These are phyloP conservation scores for Discostella stelligera DNA, from an alignment of 352 stramenopile genomes.

Conservation along the genomic window DNA sequence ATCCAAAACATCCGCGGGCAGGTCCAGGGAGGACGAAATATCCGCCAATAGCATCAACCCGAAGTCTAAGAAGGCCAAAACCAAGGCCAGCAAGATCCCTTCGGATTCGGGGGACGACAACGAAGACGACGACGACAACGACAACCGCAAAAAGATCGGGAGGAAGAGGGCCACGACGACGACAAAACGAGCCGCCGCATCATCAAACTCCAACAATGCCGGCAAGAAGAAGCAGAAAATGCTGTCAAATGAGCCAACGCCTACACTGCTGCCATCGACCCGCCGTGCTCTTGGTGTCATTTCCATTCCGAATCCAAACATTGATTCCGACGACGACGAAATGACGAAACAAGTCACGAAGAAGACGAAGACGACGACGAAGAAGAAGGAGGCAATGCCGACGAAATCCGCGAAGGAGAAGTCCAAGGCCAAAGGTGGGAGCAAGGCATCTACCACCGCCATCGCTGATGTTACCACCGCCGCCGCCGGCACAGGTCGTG, in stretches of 20 bases:
- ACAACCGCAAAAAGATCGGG: neutral
- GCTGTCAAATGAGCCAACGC: neutral
- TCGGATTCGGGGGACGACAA: neutral
- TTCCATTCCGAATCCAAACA: neutral
- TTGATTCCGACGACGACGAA: conserved; percentile 1
- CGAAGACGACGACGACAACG: neutral
- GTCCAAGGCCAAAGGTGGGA: neutral
- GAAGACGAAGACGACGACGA: neutral
- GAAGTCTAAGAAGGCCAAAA: neutral
- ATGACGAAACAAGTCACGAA: neutral
- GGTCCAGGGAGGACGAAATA: conserved; percentile 8
- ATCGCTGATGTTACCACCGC: neutral
- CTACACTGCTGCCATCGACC: neutral
- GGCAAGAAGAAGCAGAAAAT: neutral
- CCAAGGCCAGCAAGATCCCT: neutral
- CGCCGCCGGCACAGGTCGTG: neutral
- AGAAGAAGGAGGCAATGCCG: neutral
- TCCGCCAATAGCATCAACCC: neutral
- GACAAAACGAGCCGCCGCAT: neutral
- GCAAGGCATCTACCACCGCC: neutral
- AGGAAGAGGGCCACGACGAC: neutral
- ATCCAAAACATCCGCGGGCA: conserved; percentile 3
- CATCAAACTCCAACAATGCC: neutral
- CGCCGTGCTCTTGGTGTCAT: neutral
- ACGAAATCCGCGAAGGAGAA: neutral